Evolutionary conservation across 768 basidiomycete species (phyloP), one percentile per base, ranked within the genome.

Genomic region (Macrocybe gigantea): DNA sequence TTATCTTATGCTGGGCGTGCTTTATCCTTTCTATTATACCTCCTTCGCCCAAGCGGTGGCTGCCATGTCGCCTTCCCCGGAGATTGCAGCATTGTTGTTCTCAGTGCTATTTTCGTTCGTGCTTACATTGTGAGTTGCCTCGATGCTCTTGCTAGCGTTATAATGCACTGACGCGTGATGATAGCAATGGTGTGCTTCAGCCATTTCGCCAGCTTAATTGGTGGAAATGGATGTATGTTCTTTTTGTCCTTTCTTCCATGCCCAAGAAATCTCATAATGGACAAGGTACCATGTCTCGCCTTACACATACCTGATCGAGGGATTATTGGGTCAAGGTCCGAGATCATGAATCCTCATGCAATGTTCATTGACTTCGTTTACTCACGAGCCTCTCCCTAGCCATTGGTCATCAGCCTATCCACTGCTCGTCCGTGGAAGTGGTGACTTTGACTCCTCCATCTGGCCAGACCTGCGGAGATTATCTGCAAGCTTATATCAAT

Each of bases 191-290:
- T 51, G 80, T 86, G 34, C 58, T 88, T 3, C 85, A 88, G 54
- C 85, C 85, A 6, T 82, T 68, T 57, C 54, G 69, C 6, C 67
- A 71, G 12, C 75, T 87, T 2, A 77, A 78, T 8, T 83, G 82
- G 78, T 88, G 85, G 85, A 58, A 63, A 44, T 87, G 84, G 83
- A 83, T 85, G 83, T 86, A 75, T 51, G 56, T 39, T 7, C 3
- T 12, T 11, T n/a, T 15, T 12, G 7, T 9, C 30, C n/a, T 30
- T 22, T 13, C 12, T 9, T 6, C 14, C 31, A 10, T 30, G 10
- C 22, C 14, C 5, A 29, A 6, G 33, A 35, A 9, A 15, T 12
- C 9, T 33, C 11, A 32, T 8, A 42, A 34, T 30, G 54, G 22
- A 22, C 22, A 22, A 22, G 57, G 57, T 59, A 80, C 49, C 66